Base-by-base conservation (phyloP, 202 grass and related monocot species). In the Thinopyrum obtusiflorum region DNA sequence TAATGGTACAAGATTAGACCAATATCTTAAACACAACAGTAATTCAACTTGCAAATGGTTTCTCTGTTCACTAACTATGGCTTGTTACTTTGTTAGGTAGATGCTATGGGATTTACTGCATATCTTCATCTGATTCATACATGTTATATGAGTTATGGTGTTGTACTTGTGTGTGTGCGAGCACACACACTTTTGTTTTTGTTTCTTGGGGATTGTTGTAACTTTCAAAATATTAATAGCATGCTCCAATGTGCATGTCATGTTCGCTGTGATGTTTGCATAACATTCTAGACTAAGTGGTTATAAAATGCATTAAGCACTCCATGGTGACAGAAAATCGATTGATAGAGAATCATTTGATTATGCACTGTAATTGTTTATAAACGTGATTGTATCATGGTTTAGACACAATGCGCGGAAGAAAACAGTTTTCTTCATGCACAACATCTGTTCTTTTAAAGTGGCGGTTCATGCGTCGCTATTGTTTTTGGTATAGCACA, bases 211-310 rank as follows among this genome's bases (percentile, higher is more conserved):
- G 40, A 72, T 47, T 74, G 40, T 49, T 47, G 21, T 47, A 71
- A 71, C 36, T 71, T 23, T 2, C n/a, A 7, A 21, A 71, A 71
- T 65, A 81, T 67, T 81, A 23, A 46, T 4, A 33, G 11, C 24
- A 32, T 66, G 39, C 27, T 33, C 40, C 18, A 68, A 23, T 68
- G 18, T 68, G 49, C 37, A 33, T 68, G 40, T 33, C 18, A 46
- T 81, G 40, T 33, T 68, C 20, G 20, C 28, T 81, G 10, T 65
- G 18, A 29, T 80, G 60, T 65, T 29, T 80, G 61, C 61, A 80
- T 65, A 80, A 46, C 65, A 17, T 47, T 80, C n/a, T n/a, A 72
- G 68, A 70, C n/a, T 42, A 11, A 64, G 36, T 63, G 36, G 40
- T 15, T 26, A 2, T 46, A 9, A 4, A 11, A 23, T 81, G 63